Evolutionary conservation across 106 monocot species (phyloP).

Genomic region (Allium fistulosum): DNA sequence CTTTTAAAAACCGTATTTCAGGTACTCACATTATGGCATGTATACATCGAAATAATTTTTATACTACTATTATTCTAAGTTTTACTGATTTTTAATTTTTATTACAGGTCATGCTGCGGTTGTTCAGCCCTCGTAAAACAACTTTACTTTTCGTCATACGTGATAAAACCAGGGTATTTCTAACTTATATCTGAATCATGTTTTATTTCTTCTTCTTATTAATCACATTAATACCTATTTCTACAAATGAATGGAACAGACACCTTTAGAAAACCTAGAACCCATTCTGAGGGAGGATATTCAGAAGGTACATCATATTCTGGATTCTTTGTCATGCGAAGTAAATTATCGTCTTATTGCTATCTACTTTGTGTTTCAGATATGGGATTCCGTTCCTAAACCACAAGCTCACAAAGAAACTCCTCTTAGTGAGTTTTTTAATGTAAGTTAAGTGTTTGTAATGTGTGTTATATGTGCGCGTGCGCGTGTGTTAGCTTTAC

Average conservation of each 20-base stretch:
- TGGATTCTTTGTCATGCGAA: not conserved
- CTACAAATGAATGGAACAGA: constrained; percentile 26
- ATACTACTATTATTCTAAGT: constrained; percentile 5
- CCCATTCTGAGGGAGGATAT: constrained; percentile 91
- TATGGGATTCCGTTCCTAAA: constrained; percentile 92
- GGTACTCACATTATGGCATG: constrained; percentile 25
- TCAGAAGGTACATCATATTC: constrained; percentile 58
- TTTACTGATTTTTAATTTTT: constrained; percentile 5
- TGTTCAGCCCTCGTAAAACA: constrained; percentile 95
- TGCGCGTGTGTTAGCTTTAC: not conserved
- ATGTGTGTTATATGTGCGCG: not conserved
- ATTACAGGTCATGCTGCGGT: constrained; percentile 88
- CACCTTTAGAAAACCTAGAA: constrained; percentile 89
- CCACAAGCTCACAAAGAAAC: constrained; percentile 82
- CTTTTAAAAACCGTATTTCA: constrained; percentile 98
- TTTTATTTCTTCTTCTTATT: constrained; percentile 5
- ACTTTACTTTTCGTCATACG: constrained; percentile 95
- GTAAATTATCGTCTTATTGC: not conserved
- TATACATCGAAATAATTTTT: not conserved
- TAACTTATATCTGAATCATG: not conserved
- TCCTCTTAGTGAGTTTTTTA: constrained; percentile 92
- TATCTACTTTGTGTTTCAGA: constrained; percentile 35
- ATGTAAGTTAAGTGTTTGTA: constrained; percentile 37
- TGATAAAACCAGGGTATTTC: constrained; percentile 79
- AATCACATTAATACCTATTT: not conserved